phyloP scores from a whole-genome alignment of 2,329 filamentous ascomycete genomes.

The Decorospora gaudefroyi region DNA sequence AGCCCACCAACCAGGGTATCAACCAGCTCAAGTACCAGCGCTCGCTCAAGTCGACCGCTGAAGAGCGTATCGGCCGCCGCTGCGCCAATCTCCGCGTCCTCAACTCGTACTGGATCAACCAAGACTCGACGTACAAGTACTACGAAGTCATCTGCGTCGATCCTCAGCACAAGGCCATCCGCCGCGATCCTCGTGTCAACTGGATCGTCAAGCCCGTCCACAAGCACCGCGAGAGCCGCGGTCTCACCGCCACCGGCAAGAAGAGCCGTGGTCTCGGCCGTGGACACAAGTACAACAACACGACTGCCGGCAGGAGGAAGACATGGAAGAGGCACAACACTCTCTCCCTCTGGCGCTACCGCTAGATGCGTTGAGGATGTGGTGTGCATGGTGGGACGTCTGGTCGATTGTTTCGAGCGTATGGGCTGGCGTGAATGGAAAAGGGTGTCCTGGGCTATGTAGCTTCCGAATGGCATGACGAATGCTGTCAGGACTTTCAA shows the following conservation, averaged over 20 bases:
- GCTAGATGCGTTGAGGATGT: constrained; percentile 60
- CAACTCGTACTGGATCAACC: constrained; percentile 99
- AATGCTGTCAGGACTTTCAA: constrained; percentile 33
- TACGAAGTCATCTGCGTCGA: constrained; percentile 99
- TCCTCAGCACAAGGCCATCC: constrained; percentile 99
- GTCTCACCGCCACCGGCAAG: constrained; percentile 98
- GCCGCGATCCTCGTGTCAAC: constrained; percentile 98
- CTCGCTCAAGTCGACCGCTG: constrained; percentile 94
- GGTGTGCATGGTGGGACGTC: constrained; percentile 36
- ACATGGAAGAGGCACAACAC: constrained; percentile 99
- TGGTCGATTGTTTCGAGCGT: constrained; percentile 40
- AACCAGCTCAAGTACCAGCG: constrained; percentile 99
- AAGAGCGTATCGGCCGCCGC: constrained; percentile 99
- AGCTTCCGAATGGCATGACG: constrained; percentile 31
- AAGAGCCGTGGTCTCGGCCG: constrained; percentile 99
- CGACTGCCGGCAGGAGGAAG: constrained; percentile 94
- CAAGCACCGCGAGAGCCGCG: constrained; percentile 99
- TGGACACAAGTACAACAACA: constrained; percentile 99
- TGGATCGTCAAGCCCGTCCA: constrained; percentile 99
- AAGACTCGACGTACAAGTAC: constrained; percentile 99
- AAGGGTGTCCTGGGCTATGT: constrained; percentile 41
- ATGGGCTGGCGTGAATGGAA: constrained; percentile 45
- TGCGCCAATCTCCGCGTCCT: constrained; percentile 99
- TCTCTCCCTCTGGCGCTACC: constrained; percentile 97
- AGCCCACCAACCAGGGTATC: constrained; percentile 99